These are phyloP conservation scores for Saturnispora dispora DNA, from an alignment of 805 yeast species.

Conservation along the genomic window DNA sequence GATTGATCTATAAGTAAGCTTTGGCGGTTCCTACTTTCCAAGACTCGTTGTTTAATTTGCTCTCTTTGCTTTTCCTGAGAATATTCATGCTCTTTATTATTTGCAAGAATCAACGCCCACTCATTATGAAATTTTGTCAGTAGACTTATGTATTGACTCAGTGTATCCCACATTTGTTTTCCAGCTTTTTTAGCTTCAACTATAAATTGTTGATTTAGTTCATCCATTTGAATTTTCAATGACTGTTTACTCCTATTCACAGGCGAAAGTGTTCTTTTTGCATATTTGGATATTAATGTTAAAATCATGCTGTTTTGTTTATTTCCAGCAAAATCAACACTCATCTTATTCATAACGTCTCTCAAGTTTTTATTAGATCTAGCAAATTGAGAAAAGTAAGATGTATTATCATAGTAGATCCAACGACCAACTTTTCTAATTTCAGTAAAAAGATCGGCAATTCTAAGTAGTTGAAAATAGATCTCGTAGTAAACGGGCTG, in stretches of 20 bases:
- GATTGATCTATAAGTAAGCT: neutral
- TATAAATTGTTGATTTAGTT: constrained; percentile 6
- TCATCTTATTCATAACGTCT: constrained; percentile 18
- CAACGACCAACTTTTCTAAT: constrained; percentile 40
- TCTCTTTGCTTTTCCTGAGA: constrained; percentile 27
- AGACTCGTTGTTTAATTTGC: constrained; percentile 18
- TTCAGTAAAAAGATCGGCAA: constrained; percentile 42
- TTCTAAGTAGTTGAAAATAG: constrained; percentile 32
- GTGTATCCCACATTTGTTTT: constrained; percentile 30
- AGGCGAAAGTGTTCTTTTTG: constrained; percentile 29
- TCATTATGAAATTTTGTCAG: constrained; percentile 31
- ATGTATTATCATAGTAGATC: constrained; percentile 35
- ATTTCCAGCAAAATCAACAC: constrained; percentile 28
- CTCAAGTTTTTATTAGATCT: constrained; percentile 21
- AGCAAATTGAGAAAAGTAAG: constrained; percentile 34
- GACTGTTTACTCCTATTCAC: constrained; percentile 1
- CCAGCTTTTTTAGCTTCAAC: constrained; percentile 34
- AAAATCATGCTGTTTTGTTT: constrained; percentile 42
- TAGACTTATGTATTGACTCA: constrained; percentile 13
- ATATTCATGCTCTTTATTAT: constrained; percentile 34
- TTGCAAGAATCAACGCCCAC: constrained; percentile 29
- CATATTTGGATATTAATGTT: constrained; percentile 38
- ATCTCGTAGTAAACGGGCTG: constrained; percentile 26
- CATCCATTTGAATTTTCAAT: constrained; percentile 4
- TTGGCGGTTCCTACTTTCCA: constrained; percentile 14